phyloP scores from a whole-genome alignment of 2,329 filamentous ascomycete species.

The Purpureocillium lavendulum region DNA sequence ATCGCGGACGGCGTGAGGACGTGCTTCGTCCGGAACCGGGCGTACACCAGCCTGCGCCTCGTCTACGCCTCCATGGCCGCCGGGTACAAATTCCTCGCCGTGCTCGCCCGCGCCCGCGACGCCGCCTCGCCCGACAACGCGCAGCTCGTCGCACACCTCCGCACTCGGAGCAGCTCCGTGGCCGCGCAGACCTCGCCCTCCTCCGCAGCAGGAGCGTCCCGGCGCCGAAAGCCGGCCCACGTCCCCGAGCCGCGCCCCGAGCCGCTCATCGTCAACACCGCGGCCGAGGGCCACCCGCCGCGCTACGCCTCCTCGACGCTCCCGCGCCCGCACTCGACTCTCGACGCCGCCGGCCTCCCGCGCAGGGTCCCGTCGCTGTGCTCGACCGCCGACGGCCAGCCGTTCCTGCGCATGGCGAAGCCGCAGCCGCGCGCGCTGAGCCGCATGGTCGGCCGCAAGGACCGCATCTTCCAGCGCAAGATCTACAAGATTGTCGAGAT shows the following conservation, averaged over 20 bases:
- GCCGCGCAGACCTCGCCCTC: too few relatives aligned
- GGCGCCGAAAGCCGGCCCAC: too few relatives aligned
- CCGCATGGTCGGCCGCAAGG: slow-evolving; percentile 46
- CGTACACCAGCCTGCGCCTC: slow-evolving; percentile 49
- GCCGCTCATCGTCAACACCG: slow-evolving; percentile 25
- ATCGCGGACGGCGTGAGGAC: slow-evolving; percentile 45
- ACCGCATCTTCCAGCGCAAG: slow-evolving; percentile 31
- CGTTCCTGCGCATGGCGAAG: slow-evolving; percentile 60
- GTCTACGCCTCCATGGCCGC: slow-evolving; percentile 54
- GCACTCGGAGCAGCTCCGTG: slow-evolving; percentile 15
- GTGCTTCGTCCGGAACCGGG: slow-evolving; percentile 52
- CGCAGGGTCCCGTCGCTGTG: slow-evolving; percentile 46
- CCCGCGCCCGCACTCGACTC: slow-evolving; percentile 37
- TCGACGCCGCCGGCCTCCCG: slow-evolving; percentile 19
- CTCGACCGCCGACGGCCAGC: slow-evolving; percentile 43
- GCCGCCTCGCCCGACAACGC: slow-evolving; percentile 29
- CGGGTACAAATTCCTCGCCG: slow-evolving; percentile 53
- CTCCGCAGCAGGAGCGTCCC: too few relatives aligned
- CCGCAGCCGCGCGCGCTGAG: slow-evolving; percentile 54
- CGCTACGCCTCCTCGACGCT: slow-evolving; percentile 38
- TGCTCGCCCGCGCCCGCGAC: slow-evolving; percentile 29
- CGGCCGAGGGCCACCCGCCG: slow-evolving; percentile 26
- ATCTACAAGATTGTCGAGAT: slow-evolving; percentile 29
- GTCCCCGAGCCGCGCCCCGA: slow-evolving; percentile 9
- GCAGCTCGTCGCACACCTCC: slow-evolving; percentile 32